Conservation (phyloP, 2,329 filamentous ascomycete genomes). For the Fusarium sp. region DNA sequence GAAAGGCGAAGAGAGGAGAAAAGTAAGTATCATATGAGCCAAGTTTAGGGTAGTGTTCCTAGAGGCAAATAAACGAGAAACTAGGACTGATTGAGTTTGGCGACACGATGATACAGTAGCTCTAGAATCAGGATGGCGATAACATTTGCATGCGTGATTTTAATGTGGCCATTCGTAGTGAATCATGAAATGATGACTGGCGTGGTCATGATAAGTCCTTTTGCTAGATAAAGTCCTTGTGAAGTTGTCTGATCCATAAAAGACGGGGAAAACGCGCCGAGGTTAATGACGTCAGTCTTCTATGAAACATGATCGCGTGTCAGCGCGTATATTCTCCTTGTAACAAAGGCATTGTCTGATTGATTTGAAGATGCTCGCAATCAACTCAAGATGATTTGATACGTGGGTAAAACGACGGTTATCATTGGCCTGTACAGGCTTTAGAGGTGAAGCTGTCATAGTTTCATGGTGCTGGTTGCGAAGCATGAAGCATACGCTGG, state of each 20-base stretch:
- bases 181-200: conserved; percentile 6
- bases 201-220: not conserved
- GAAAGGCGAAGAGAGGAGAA: not conserved
- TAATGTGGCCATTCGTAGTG: not conserved
- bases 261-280: not conserved
- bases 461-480: conserved; percentile 18
- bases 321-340: not conserved
- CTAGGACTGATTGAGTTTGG: not conserved
- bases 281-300: conserved; percentile 22
- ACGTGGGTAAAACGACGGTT: conserved; percentile 1
- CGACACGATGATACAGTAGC: no score
- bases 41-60: not conserved
- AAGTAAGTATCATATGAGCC: not conserved
- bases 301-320: conserved; percentile 10
- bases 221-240: not conserved
- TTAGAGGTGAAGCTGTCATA: conserved; percentile 24
- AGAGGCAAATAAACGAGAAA: not conserved
- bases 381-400: not conserved
- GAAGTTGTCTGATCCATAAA: not conserved
- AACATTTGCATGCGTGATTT: not conserved
- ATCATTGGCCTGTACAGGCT: conserved; percentile 20
- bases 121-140: not conserved
- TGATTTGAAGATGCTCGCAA: not conserved
- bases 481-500: conserved; percentile 3
- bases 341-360: not conserved